Evolutionary conservation across 2,329 filamentous ascomycete genomes (phyloP).

Genomic region (Ceratocystis huliohia): DNA sequence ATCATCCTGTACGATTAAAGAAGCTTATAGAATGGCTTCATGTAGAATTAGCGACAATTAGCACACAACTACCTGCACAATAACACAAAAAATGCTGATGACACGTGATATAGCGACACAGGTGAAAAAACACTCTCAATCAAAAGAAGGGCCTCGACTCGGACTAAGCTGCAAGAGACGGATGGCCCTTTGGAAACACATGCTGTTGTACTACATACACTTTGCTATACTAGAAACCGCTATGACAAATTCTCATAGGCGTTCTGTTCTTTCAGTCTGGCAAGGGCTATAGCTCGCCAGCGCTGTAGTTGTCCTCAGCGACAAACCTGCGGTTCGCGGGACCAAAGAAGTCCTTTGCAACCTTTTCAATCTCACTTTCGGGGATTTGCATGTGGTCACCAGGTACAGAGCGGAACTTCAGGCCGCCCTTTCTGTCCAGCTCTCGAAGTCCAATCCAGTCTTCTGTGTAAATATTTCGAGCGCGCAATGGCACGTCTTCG

Average conservation of each 20-base stretch:
- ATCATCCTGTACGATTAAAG: constrained; percentile 21
- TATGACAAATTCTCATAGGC: background rate
- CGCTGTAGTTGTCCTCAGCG: background rate
- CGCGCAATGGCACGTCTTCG: constrained; percentile 51
- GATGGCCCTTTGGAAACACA: background rate
- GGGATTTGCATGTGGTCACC: constrained; percentile 76
- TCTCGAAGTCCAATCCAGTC: constrained; percentile 82
- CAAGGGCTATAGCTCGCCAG: constrained; percentile 12
- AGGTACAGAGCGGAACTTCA: constrained; percentile 59
- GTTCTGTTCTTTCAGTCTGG: background rate
- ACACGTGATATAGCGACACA: background rate
- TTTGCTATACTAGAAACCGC: background rate
- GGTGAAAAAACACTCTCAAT: background rate
- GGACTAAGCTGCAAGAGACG: no score
- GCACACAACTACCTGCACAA: constrained; percentile 17
- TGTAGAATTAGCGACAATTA: constrained; percentile 20
- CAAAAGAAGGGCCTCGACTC: background rate
- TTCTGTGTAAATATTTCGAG: constrained; percentile 65
- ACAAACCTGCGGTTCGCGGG: constrained; percentile 33
- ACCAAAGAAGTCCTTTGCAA: constrained; percentile 57
- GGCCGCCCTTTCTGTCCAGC: constrained; percentile 64
- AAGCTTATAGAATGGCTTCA: constrained; percentile 20
- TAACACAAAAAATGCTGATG: background rate
- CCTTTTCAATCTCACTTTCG: constrained; percentile 50
- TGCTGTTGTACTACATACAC: background rate